Percentiles rank a stretch among this genome's conserved stretches.
Conservation (phyloP, 441 rosid species). For the Aleurites moluccanus region DNA sequence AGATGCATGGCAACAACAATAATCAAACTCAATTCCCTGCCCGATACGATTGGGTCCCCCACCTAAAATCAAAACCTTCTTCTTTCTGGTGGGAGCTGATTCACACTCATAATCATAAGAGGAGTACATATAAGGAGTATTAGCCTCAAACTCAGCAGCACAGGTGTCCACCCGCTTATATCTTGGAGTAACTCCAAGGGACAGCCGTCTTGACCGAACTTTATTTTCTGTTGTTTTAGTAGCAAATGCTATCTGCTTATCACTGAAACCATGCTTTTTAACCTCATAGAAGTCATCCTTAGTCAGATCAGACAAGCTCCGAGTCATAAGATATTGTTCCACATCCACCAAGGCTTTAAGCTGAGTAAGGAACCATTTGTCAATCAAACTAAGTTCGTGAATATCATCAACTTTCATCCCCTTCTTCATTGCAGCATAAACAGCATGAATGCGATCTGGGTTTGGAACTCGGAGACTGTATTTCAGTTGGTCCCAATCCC, state of each 20-base stretch:
- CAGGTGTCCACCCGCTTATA: slow-evolving; percentile 96
- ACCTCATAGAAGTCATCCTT: slow-evolving; percentile 83
- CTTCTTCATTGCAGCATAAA: slow-evolving; percentile 95
- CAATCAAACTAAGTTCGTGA: slow-evolving; percentile 73
- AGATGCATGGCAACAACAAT: slow-evolving; percentile 98
- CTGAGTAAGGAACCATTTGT: slow-evolving; percentile 95
- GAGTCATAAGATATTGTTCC: slow-evolving; percentile 76
- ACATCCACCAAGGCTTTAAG: slow-evolving; percentile 85
- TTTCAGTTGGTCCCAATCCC: slow-evolving; percentile 92
- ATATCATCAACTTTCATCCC: slow-evolving; percentile 92
- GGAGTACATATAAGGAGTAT: slow-evolving; percentile 98
- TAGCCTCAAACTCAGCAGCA: slow-evolving; percentile 97
- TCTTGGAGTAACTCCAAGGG: slow-evolving; percentile 74
- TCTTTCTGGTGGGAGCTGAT: slow-evolving; percentile 72
- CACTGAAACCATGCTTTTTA: slow-evolving; percentile 86
- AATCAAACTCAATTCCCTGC: slow-evolving; percentile 97
- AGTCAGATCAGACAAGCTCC: slow-evolving; percentile 55
- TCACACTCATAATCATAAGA: slow-evolving; percentile 93
- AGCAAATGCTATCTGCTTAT: slow-evolving; percentile 90
- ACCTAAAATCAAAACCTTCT: slow-evolving; percentile 91
- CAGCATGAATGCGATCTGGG: slow-evolving; percentile 82
- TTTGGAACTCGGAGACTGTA: slow-evolving; percentile 87
- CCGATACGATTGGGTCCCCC: slow-evolving; percentile 99
- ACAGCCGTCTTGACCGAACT: slow-evolving; percentile 65
- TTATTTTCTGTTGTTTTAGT: slow-evolving; percentile 83